Conservation (phyloP, 2,329 filamentous ascomycete species). For the Botryotinia calthae region DNA sequence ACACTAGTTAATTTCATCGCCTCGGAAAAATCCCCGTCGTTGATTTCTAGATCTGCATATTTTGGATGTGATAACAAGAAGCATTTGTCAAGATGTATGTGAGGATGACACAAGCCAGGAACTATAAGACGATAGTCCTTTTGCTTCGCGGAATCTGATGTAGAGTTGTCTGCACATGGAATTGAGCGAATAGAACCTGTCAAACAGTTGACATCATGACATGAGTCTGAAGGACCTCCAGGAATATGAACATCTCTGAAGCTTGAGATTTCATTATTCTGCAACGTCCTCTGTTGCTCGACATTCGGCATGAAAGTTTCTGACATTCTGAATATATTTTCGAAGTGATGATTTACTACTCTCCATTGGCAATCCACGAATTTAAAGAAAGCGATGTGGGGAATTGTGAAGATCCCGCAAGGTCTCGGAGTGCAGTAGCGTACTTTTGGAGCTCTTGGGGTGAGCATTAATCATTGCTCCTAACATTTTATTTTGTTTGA, state of each 20-base stretch:
- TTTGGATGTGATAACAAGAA: conserved; percentile 57
- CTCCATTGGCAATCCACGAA: background rate
- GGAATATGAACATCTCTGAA: conserved; percentile 37
- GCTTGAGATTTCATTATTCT: background rate
- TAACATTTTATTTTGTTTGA: background rate
- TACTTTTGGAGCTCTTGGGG: conserved; percentile 11
- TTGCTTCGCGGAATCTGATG: conserved; percentile 1
- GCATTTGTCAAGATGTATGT: conserved; percentile 69
- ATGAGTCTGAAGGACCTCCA: conserved; percentile 32
- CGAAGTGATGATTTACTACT: background rate
- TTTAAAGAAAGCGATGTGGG: background rate
- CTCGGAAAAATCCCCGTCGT: conserved; percentile 62
- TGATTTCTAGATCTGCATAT: conserved; percentile 59
- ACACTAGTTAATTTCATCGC: conserved; percentile 55
- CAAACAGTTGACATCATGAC: conserved; percentile 39
- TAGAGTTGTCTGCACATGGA: conserved; percentile 31
- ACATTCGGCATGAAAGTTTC: background rate
- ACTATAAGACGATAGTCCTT: conserved; percentile 41
- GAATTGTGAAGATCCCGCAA: background rate
- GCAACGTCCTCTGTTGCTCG: background rate
- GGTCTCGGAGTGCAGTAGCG: conserved; percentile 9
- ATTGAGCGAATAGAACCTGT: conserved; percentile 36
- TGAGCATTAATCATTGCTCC: background rate
- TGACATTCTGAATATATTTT: background rate
- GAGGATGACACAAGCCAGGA: conserved; percentile 66